Base-by-base conservation (phyloP, 345 rosid genomes). In the Trapa incisa region DNA sequence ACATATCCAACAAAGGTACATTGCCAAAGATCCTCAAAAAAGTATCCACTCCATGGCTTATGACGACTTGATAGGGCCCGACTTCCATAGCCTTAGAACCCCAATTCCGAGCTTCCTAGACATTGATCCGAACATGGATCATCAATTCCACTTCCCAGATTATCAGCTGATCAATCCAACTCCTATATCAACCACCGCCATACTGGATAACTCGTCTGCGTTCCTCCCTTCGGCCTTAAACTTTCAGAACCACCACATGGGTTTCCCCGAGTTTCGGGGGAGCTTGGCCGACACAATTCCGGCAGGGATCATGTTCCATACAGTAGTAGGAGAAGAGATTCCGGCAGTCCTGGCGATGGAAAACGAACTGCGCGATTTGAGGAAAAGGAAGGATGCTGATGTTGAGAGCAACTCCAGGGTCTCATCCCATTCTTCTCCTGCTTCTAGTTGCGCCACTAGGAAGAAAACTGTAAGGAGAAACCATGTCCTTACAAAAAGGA, bases 341-440 rank as follows among this genome's bases (percentile, higher is more conserved):
- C 29, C 29, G 29, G 29, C 29, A 22, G 29, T 22, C 29, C 29
- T 22, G 29, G 29, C 14, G 22, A 35, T 13, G 41, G 53, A 47
- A 38, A 53, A 8, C 22, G 35, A 2, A 65, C 37, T 39, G 29
- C 6, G 36, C 37, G 61, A 60, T 15, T n/a, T 37, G 48, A 71
- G 38, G 68, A 71, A 65, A 68, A 71, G 68, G 68, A 71, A 71
- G 54, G 64, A 64, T 33, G n/a, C 52, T 22, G 53, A 41, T 16
- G 73, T 54, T 0, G 64, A 65, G 73, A 65, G 73, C 63, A 71
- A 68, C 65, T 56, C 33, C 37, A 42, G 48, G 35, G 37, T 32
- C 62, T 41, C 69, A 9, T 66, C 67, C 64, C 63, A 62, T 37
- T 61, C 67, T 16, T 37, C 67, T 35, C 66, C 65, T 9, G 66